Evolutionary conservation across 2,329 filamentous ascomycete genomes (phyloP).

Genomic region (Xylariomycetidae sp.): DNA sequence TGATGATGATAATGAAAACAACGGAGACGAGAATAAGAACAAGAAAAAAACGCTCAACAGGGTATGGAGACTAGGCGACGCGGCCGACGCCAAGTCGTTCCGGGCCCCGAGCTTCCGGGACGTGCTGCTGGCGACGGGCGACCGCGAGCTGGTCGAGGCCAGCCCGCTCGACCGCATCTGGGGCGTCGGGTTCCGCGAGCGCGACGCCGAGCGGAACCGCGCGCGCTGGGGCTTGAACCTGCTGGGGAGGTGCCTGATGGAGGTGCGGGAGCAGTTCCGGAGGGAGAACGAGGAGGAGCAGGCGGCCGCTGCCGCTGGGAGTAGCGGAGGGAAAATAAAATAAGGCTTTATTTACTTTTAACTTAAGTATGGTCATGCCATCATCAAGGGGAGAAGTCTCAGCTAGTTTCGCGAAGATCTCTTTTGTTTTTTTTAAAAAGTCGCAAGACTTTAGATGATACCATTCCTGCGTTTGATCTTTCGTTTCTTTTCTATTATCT

Average conservation of each 20-base stretch:
- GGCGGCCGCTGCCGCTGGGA: too few species aligned
- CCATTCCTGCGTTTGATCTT: too few species aligned
- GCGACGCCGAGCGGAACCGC: conserved; percentile 42
- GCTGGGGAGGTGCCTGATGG: conserved; percentile 58
- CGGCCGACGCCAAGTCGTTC: conserved; percentile 15
- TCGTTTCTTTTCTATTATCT: too few species aligned
- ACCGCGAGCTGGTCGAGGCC: conserved; percentile 58
- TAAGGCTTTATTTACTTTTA: too few species aligned
- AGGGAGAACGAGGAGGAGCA: too few species aligned
- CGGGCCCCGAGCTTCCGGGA: conserved; percentile 38
- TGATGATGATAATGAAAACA: conserved; percentile 3
- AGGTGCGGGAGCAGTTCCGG: conserved; percentile 48
- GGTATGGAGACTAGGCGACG: conserved; percentile 11
- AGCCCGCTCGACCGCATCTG: conserved; percentile 58
- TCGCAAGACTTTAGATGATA: too few species aligned
- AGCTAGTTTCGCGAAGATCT: too few species aligned
- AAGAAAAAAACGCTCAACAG: too few species aligned
- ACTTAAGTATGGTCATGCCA: too few species aligned
- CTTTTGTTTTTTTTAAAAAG: too few species aligned
- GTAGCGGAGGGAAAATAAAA: too few species aligned
- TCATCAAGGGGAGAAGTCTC: too few species aligned
- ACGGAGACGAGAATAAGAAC: conserved; percentile 12
- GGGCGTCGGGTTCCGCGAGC: conserved; percentile 58
- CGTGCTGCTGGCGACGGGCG: conserved; percentile 52
- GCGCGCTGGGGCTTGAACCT: conserved; percentile 60